Base-by-base conservation (phyloP, 2,329 filamentous ascomycete genomes). In the Bisporella sp. region DNA sequence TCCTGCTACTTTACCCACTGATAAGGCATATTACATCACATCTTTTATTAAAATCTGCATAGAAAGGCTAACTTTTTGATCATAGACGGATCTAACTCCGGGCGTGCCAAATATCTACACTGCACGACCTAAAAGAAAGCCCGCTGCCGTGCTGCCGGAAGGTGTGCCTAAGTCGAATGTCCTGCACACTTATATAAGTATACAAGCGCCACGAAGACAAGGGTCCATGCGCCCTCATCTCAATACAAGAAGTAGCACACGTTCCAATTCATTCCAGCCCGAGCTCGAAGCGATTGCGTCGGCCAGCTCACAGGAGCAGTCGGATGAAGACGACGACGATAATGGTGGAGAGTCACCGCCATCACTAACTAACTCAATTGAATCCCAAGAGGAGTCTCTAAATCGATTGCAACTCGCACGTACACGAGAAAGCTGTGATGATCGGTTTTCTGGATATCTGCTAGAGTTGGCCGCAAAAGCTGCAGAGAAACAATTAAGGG, bases 391-490 rank as follows among this genome's bases (percentile, higher is more conserved):
- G 40, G 64, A 66, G 49, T 64, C 63, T 4, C 46, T 59, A 33
- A 59, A 59, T 56, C 59, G 55, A 49, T 52, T 64, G 54, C 62
- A 66, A 53, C 53, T 64, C 70, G 79, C 64, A 71, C 73, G 56
- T 74, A 78, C 51, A 75, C 83, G 71, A 67, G 86, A 73, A 74
- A 90, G 76, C 51, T 85, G 87, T 56, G 87, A 93, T 62, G 87
- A 88, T 55, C 78, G 80, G 55, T 85, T 87, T 59, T 82, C 85
- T 47, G 82, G 84, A 37, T 91, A 91, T 66, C 71, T 96, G 49
- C 77, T 95, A 52, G 82, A 87, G 50, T 73, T 95, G 51, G 88
- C 90, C 41, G 87, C 87, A 46, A 85, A 83, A 62, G 85, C 89
- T 62, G 87, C 87, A 6, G 84, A 93, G 65, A 82, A 84, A 62